A percentile compares a stretch with the other conserved stretches of the same genome.
These are phyloP conservation scores for Schizochytrium sp. DNA, from an alignment of 108 stramenopile genomes.

Conservation along the genomic window DNA sequence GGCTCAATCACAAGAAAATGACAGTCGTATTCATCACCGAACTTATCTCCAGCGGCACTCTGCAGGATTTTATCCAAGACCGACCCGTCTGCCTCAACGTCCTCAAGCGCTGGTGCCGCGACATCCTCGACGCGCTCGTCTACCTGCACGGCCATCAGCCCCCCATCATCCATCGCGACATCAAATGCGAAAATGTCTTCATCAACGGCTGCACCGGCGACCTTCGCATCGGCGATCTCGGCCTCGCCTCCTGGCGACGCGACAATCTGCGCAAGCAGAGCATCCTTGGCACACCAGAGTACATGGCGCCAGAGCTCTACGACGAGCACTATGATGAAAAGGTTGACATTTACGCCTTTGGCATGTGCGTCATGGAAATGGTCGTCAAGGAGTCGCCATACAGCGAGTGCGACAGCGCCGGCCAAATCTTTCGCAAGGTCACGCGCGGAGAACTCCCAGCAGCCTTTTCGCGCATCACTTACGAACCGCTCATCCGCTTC, in stretches of 20 bases:
- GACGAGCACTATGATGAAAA: conserved; percentile 51
- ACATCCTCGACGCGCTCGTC: conserved; percentile 84
- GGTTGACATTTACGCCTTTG: conserved; percentile 57
- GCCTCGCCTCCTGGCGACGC: conserved; percentile 38
- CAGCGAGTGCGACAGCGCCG: conserved; percentile 39
- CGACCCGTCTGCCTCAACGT: background rate
- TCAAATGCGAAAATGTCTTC: conserved; percentile 58
- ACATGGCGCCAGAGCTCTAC: conserved; percentile 86
- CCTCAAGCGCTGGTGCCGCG: conserved; percentile 85
- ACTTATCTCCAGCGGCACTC: conserved; percentile 8
- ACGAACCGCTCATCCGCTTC: conserved; percentile 63
- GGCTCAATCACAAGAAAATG: conserved; percentile 85
- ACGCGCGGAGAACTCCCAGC: background rate
- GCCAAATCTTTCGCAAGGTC: conserved; percentile 25
- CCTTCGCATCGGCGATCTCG: conserved; percentile 50
- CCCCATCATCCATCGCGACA: conserved; percentile 26
- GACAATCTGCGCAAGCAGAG: conserved; percentile 22
- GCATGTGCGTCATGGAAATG: conserved; percentile 57
- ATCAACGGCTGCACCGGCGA: conserved; percentile 47
- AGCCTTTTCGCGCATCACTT: background rate
- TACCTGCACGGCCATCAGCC: conserved; percentile 79
- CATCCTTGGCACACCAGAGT: conserved; percentile 58
- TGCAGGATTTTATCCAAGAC: background rate
- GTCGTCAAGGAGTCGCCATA: conserved; percentile 45
- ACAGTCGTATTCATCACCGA: conserved; percentile 52